Conservation (phyloP, 768 basidiomycete genomes). For the Porphyrellus cyaneotinctus region DNA sequence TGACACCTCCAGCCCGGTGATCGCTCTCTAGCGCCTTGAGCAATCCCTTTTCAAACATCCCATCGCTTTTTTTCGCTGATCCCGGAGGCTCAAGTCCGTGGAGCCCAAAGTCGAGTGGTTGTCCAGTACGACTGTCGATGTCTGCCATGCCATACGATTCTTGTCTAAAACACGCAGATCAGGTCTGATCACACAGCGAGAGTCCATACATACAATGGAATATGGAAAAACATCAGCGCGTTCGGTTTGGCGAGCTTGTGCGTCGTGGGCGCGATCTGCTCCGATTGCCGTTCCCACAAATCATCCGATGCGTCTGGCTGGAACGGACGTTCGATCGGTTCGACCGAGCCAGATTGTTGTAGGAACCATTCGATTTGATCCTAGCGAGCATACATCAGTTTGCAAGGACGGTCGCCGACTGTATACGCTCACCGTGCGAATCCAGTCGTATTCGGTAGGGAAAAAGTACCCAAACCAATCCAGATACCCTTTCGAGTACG, state of each 20-base stretch:
- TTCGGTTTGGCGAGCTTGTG: slow-evolving; percentile 84
- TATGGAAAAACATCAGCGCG: slow-evolving; percentile 97
- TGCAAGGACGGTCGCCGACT: background rate
- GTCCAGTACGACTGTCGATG: slow-evolving; percentile 52
- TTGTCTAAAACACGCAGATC: slow-evolving; percentile 39
- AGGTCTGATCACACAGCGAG: background rate
- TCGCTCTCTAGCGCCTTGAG: slow-evolving; percentile 69
- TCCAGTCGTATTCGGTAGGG: slow-evolving; percentile 83
- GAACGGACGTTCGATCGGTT: slow-evolving; percentile 79
- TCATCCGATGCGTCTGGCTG: slow-evolving; percentile 67
- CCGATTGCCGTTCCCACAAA: slow-evolving; percentile 62
- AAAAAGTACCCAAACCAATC: slow-evolving; percentile 57
- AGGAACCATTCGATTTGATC: slow-evolving; percentile 91
- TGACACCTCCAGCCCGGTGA: slow-evolving; percentile 43
- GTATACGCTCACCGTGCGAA: slow-evolving; percentile 51
- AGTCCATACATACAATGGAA: slow-evolving; percentile 65
- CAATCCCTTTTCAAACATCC: slow-evolving; percentile 82
- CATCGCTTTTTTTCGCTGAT: slow-evolving; percentile 64
- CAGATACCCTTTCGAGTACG: slow-evolving; percentile 58
- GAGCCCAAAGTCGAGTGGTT: slow-evolving; percentile 65
- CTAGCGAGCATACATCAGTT: slow-evolving; percentile 16
- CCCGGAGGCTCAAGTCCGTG: slow-evolving; percentile 57
- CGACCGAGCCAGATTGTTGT: slow-evolving; percentile 71
- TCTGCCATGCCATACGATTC: slow-evolving; percentile 77
- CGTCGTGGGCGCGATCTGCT: slow-evolving; percentile 53